Evolutionary conservation across 139 green algal genomes (phyloP).

Genomic region (Chlorella vulgaris): DNA sequence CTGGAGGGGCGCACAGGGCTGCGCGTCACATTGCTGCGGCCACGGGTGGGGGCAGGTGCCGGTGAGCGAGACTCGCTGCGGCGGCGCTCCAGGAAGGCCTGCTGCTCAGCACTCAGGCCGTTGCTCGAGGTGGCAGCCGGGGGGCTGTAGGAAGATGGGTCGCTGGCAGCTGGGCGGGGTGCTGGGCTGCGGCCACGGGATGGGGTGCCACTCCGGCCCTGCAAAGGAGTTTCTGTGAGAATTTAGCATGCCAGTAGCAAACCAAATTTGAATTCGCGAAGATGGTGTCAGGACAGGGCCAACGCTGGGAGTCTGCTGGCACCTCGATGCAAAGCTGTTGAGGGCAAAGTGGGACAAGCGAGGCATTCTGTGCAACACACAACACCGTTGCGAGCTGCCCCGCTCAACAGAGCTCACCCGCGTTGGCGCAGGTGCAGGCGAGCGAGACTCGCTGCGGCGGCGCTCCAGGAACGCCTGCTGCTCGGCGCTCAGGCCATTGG

Average conservation of each 20-base stretch:
- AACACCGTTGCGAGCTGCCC: no score
- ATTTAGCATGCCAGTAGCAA: not conserved
- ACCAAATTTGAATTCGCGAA: no score
- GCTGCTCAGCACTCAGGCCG: no score
- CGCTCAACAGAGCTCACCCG: no score
- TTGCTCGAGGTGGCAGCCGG: no score
- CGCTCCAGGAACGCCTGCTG: conserved; percentile 2
- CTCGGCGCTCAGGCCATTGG: not conserved
- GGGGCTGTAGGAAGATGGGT: not conserved
- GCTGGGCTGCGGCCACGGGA: not conserved
- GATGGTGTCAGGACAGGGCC: no score
- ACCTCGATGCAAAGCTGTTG: no score
- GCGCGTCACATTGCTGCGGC: not conserved
- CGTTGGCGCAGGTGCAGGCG: not conserved
- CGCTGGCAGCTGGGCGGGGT: not conserved
- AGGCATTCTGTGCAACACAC: no score
- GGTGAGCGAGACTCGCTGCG: not conserved
- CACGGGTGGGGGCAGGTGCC: no score
- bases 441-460: not conserved
- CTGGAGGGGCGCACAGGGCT: not conserved
- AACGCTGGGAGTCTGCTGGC: no score
- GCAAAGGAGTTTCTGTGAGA: not conserved
- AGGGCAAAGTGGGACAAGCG: no score
- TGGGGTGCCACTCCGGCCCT: not conserved
- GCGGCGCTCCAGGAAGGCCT: not conserved